phyloP scores from a whole-genome alignment of 805 yeast genomes.

The Candida jianshihensis region DNA sequence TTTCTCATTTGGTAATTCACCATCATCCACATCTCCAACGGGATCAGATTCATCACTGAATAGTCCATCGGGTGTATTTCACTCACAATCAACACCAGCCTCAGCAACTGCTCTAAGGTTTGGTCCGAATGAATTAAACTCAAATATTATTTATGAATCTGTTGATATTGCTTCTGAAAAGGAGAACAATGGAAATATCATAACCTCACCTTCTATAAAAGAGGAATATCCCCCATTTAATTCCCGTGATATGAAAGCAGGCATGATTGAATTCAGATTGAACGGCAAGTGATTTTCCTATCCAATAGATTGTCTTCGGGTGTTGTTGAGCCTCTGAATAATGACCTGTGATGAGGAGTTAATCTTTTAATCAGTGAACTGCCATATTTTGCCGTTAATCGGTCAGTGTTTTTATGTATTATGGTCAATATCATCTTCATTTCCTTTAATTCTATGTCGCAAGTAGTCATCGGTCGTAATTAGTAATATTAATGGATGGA shows the following conservation, averaged over 20 bases:
- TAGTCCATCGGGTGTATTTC: constrained; percentile 14
- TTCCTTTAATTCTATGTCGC: too few species aligned
- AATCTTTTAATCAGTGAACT: too few species aligned
- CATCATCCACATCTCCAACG: constrained; percentile 18
- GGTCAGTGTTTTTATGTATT: too few species aligned
- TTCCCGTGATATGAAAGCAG: constrained; percentile 12
- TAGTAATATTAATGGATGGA: too few species aligned
- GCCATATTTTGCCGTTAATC: too few species aligned
- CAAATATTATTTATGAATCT: constrained; percentile 2
- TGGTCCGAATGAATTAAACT: constrained; percentile 8
- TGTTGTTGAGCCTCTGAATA: too few species aligned
- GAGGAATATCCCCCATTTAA: constrained; percentile 2
- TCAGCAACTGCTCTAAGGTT: constrained; percentile 9
- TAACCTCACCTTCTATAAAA: constrained; percentile 1
- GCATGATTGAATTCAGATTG: constrained; percentile 13
- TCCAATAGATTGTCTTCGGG: neutral
- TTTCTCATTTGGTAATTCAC: constrained; percentile 12
- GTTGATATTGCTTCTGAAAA: constrained; percentile 1
- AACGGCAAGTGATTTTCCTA: neutral
- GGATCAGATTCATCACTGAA: constrained; percentile 18
- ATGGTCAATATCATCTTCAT: too few species aligned
- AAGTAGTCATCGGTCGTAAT: too few species aligned
- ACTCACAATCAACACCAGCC: constrained; percentile 12
- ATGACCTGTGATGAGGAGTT: too few species aligned
- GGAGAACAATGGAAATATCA: constrained; percentile 1